Base-by-base conservation (phyloP, 192 early-diverging fungal species). In the Umbelopsis sp. region DNA sequence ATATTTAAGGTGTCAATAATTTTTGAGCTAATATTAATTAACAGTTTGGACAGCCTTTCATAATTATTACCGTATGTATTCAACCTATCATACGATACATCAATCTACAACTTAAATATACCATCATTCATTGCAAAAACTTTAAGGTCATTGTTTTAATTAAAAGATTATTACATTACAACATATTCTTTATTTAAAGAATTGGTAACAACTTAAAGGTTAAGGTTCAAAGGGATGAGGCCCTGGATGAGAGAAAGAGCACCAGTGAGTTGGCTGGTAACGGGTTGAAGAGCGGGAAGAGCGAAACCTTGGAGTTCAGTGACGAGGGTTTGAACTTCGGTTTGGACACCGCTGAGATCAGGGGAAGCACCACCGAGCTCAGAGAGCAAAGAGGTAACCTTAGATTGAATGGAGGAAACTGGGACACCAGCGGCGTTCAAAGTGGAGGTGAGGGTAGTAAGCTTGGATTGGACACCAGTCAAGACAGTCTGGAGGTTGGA, bases 151-250 rank as follows among this genome's bases (percentile, higher is more conserved):
- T 6, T 41, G 12, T 41, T 41, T 41, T n/a, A 41, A 41, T 11
- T n/a, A 49, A n/a, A n/a, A 49, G 11, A 49, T 49, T 7, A 49
- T 49, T 49, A 49, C 47, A 49, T 49, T 49, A 49, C 16, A n/a
- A 5, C 56, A 62, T 29, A 17, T 62, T 34, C 56, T 62, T 62
- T 62, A 62, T 62, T 62, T 29, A 31, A 62, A 62, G 56, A 62
- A 62, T 36, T 20, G 56, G 26, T 34, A 62, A n/a, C 31, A 62
- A 32, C 56, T 62, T 62, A 62, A 20, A 62, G 56, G 26, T 26
- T 26, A 16, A 49, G 47, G 47, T 49, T 21, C 47, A 49, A 17
- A 17, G 56, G 56, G 26, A 62, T 4, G 31, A 62, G 11, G 56
- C 31, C 20, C n/a, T 62, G 56, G 31, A 62, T 11, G 34, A 62